Percentiles rank a stretch among this genome's conserved stretches.
These are phyloP conservation scores for Coniferiporia sulphurascens DNA, from an alignment of 1,284 basidiomycete species.

Conservation along the genomic window DNA sequence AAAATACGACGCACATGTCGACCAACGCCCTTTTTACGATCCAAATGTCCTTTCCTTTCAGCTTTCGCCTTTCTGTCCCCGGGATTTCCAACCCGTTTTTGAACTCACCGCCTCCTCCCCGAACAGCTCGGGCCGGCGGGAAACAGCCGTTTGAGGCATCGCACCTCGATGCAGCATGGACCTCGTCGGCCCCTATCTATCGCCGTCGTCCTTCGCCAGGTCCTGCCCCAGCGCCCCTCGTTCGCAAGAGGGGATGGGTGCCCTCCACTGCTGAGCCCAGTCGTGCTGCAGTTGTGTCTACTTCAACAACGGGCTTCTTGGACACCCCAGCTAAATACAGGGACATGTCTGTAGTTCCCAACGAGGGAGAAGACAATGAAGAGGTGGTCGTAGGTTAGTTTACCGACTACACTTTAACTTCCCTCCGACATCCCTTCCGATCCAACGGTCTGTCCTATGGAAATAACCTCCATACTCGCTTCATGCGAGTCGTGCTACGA, in stretches of 20 bases:
- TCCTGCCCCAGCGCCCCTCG: constrained; percentile 32
- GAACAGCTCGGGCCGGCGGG: constrained; percentile 16
- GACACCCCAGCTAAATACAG: constrained; percentile 61
- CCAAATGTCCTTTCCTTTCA: constrained; percentile 57
- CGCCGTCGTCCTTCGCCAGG: constrained; percentile 27
- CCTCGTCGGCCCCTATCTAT: constrained; percentile 9
- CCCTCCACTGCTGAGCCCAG: constrained; percentile 53
- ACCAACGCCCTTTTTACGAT: neutral
- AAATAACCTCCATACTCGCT: neutral
- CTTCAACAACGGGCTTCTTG: constrained; percentile 56
- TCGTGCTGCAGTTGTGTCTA: constrained; percentile 43
- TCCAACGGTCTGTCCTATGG: neutral
- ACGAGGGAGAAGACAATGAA: constrained; percentile 36
- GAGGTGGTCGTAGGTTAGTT: constrained; percentile 47
- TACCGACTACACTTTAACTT: neutral
- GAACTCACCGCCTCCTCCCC: constrained; percentile 17
- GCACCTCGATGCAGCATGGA: neutral
- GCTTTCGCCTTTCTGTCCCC: constrained; percentile 57
- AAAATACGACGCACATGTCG: neutral
- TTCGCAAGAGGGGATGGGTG: constrained; percentile 66
- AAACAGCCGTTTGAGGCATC: constrained; percentile 3
- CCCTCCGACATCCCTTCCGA: constrained; percentile 14
- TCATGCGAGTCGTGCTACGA: neutral
- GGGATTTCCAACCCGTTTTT: constrained; percentile 64
- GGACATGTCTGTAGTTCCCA: constrained; percentile 32